Evolutionary conservation across 2,329 filamentous ascomycete species (phyloP).

Genomic region (Alternaria consortialis): DNA sequence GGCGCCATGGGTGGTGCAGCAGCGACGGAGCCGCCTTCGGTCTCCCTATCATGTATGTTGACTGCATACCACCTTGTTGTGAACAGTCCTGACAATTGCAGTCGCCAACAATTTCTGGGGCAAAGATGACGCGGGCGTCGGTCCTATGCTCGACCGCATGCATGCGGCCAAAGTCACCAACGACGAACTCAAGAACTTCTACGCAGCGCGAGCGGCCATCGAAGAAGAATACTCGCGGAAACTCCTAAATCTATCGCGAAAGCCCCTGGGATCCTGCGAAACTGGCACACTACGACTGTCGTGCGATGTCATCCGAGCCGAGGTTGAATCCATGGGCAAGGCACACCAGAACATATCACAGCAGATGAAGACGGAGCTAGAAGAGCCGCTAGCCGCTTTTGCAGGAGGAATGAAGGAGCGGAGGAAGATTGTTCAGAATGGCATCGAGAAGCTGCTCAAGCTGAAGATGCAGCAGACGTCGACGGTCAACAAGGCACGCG

Average conservation of each 20-base stretch:
- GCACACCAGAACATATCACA: conserved; percentile 87
- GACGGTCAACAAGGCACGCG: conserved; percentile 91
- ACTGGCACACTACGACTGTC: conserved; percentile 83
- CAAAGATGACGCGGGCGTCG: conserved; percentile 96
- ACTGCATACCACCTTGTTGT: neutral
- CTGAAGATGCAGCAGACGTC: conserved; percentile 91
- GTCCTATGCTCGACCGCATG: conserved; percentile 92
- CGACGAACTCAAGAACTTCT: conserved; percentile 93
- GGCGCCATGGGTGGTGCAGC: conserved; percentile 66
- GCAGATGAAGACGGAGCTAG: conserved; percentile 96
- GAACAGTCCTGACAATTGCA: conserved; percentile 54
- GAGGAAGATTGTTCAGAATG: conserved; percentile 92
- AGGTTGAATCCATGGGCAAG: conserved; percentile 93
- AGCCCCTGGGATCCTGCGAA: conserved; percentile 88
- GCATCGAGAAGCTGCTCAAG: conserved; percentile 94
- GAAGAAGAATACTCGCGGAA: conserved; percentile 97
- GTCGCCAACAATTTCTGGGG: conserved; percentile 99
- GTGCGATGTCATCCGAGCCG: conserved; percentile 84
- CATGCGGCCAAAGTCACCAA: conserved; percentile 86
- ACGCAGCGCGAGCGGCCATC: conserved; percentile 86
- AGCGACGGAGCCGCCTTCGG: conserved; percentile 69
- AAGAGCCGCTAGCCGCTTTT: conserved; percentile 92
- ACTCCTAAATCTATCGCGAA: conserved; percentile 83
- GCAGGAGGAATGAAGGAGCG: conserved; percentile 95
- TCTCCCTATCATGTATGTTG: conserved; percentile 72